A percentile compares a stretch with the other conserved stretches of the same genome.
Evolutionary conservation across 495 filamentous ascomycete genomes (phyloP).

Genomic region (Penicillium coffeae): DNA sequence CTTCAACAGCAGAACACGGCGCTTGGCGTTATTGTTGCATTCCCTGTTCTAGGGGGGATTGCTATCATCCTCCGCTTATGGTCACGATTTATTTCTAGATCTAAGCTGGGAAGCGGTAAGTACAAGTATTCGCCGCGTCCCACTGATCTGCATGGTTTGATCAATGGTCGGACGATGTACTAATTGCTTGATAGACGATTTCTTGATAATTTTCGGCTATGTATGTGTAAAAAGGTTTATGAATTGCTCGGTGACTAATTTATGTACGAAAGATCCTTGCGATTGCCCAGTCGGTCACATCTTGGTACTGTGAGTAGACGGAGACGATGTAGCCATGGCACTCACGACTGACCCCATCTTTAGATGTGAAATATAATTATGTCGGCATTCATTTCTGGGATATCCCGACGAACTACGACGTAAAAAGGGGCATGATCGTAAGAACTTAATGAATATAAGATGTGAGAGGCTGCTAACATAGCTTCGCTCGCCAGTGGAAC

Average conservation of each 20-base stretch:
- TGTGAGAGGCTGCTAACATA: not conserved
- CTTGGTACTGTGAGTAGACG: constrained; percentile 28
- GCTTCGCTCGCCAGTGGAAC: constrained; percentile 22
- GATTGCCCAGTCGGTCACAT: constrained; percentile 21
- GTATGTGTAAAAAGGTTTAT: constrained; percentile 8
- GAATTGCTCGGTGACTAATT: too few relatives aligned
- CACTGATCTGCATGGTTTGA: constrained; percentile 8
- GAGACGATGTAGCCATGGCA: not conserved
- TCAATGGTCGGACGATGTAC: not conserved
- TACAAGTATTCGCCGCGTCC: not conserved
- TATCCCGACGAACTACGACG: constrained; percentile 31
- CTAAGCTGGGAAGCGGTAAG: constrained; percentile 22
- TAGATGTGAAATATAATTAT: constrained; percentile 52
- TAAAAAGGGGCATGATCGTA: constrained; percentile 18
- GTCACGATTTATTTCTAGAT: constrained; percentile 40
- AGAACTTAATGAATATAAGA: not conserved
- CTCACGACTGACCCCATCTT: constrained; percentile 6
- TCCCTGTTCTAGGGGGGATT: constrained; percentile 42
- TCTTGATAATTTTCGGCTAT: constrained; percentile 21
- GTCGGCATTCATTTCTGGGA: constrained; percentile 45
- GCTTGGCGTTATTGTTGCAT: constrained; percentile 44
- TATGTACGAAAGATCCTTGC: constrained; percentile 13
- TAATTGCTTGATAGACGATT: constrained; percentile 20
- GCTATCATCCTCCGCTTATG: constrained; percentile 40
- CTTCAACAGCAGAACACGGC: constrained; percentile 36